A percentile compares a stretch with the other conserved stretches of the same genome.
phyloP scores from a whole-genome alignment of 306 rosid genomes.

The Medicago ruthenica region DNA sequence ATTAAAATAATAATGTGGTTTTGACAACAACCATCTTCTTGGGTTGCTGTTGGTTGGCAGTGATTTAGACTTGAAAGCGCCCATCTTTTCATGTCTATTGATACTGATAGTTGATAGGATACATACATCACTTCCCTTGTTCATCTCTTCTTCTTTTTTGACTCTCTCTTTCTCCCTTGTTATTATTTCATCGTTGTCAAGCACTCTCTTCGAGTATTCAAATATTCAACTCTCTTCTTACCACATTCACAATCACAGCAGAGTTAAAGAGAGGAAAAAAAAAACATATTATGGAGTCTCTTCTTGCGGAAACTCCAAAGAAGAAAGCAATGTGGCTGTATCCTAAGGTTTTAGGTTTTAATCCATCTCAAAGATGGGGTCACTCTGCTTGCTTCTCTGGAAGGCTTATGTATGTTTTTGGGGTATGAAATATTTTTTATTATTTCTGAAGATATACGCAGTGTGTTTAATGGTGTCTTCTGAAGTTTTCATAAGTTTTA shows the following conservation, averaged over 20 bases:
- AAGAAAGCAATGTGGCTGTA: slow-evolving; percentile 97
- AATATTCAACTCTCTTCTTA: background rate
- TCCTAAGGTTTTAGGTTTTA: slow-evolving; percentile 80
- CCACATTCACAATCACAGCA: background rate
- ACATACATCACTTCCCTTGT: slow-evolving; percentile 87
- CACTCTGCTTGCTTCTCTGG: slow-evolving; percentile 84
- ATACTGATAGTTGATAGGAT: slow-evolving; percentile 74
- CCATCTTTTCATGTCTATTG: slow-evolving; percentile 99
- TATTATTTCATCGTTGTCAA: slow-evolving; percentile 58
- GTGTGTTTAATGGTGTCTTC: slow-evolving; percentile 32
- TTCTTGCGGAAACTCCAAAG: slow-evolving; percentile 57
- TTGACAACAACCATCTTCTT: slow-evolving; percentile 72
- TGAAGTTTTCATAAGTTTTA: slow-evolving; percentile 32
- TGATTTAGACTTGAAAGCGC: slow-evolving; percentile 96
- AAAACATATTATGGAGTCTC: slow-evolving; percentile 46
- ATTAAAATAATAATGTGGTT: slow-evolving; percentile 41
- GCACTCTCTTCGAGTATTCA: slow-evolving; percentile 45
- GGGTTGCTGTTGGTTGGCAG: slow-evolving; percentile 94
- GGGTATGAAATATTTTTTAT: slow-evolving; percentile 61
- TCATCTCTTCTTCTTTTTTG: slow-evolving; percentile 73
- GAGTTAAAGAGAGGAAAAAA: background rate
- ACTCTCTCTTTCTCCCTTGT: slow-evolving; percentile 50
- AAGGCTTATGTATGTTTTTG: slow-evolving; percentile 78
- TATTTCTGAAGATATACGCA: background rate
- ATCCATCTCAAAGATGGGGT: slow-evolving; percentile 98